Conservation (phyloP, 768 basidiomycete species). For the Rhodotorula kratochvilovae region DNA sequence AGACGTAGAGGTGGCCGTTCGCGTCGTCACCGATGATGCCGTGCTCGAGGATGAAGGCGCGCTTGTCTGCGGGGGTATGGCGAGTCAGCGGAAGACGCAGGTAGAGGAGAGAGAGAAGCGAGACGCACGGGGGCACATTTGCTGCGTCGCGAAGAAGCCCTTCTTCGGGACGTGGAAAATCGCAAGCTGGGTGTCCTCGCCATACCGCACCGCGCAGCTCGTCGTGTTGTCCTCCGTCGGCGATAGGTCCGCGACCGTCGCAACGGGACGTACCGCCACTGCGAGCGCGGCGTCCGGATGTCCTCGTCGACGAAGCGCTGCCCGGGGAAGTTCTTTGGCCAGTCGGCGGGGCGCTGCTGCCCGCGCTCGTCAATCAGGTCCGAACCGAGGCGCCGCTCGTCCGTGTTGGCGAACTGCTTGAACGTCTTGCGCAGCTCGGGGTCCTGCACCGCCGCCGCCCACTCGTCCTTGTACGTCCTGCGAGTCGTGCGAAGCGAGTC, state of each 20-base stretch:
- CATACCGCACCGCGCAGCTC: slow-evolving; percentile 58
- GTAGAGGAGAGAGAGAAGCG: neutral
- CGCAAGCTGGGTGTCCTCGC: slow-evolving; percentile 62
- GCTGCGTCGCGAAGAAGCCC: slow-evolving; percentile 65
- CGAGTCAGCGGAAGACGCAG: neutral
- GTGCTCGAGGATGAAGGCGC: slow-evolving; percentile 67
- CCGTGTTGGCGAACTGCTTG: slow-evolving; percentile 65
- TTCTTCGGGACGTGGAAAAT: slow-evolving; percentile 61
- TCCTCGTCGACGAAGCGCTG: slow-evolving; percentile 52
- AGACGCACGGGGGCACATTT: slow-evolving; percentile 51
- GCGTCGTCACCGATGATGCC: slow-evolving; percentile 63
- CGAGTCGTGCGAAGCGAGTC: neutral
- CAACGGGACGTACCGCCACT: slow-evolving; percentile 60
- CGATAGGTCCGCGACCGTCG: slow-evolving; percentile 54
- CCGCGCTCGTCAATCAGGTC: slow-evolving; percentile 62
- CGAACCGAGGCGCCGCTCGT: slow-evolving; percentile 51
- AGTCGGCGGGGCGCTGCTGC: slow-evolving; percentile 63
- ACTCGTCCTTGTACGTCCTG: slow-evolving; percentile 55
- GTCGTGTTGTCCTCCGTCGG: slow-evolving; percentile 46
- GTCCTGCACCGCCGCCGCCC: slow-evolving; percentile 61
- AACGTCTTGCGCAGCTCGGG: slow-evolving; percentile 55
- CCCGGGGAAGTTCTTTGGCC: slow-evolving; percentile 59
- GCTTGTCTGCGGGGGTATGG: slow-evolving; percentile 50
- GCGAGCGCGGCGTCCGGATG: slow-evolving; percentile 52
- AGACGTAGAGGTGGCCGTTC: slow-evolving; percentile 54